A percentile compares a stretch with the other conserved stretches of the same genome.
These are phyloP conservation scores for Diplodia intermedia DNA, from an alignment of 2,329 filamentous ascomycete genomes.

Conservation along the genomic window DNA sequence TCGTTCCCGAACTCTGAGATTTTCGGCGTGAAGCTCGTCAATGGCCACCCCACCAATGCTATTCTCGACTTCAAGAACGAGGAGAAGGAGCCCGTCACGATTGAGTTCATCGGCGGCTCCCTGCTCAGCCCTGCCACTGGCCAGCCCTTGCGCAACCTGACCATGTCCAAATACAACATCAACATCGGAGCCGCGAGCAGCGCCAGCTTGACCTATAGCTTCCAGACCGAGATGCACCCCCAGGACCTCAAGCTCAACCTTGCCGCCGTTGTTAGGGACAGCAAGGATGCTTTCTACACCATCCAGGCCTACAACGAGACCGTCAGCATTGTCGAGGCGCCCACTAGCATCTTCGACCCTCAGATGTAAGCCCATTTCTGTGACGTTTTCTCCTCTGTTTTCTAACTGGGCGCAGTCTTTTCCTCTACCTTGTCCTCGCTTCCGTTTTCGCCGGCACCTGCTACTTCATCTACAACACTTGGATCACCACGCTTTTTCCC, in stretches of 20 bases:
- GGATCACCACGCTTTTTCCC: constrained; percentile 95
- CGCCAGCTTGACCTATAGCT: constrained; percentile 79
- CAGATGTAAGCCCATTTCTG: constrained; percentile 74
- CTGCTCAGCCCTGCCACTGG: constrained; percentile 57
- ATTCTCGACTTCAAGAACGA: constrained; percentile 84
- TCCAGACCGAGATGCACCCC: constrained; percentile 89
- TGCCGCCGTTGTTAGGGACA: constrained; percentile 73
- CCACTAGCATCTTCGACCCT: constrained; percentile 90
- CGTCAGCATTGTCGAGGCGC: constrained; percentile 86
- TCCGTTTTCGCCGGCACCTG: constrained; percentile 78
- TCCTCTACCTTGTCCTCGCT: constrained; percentile 92
- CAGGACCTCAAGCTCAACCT: constrained; percentile 84
- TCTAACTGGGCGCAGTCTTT: constrained; percentile 69
- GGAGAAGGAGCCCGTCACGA: constrained; percentile 75
- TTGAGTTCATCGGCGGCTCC: constrained; percentile 78
- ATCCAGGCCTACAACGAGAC: constrained; percentile 80
- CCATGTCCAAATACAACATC: constrained; percentile 74
- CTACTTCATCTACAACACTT: constrained; percentile 98
- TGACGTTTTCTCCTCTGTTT: too few species aligned
- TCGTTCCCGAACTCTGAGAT: constrained; percentile 74
- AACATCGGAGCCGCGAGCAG: constrained; percentile 77
- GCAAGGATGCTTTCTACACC: constrained; percentile 74
- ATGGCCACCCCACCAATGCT: constrained; percentile 84
- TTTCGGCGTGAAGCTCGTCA: constrained; percentile 95
- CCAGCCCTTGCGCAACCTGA: constrained; percentile 81